Evolutionary conservation across 1,139 yeast species (phyloP).

Genomic region (Hemisphaericaspora xylofermentans): DNA sequence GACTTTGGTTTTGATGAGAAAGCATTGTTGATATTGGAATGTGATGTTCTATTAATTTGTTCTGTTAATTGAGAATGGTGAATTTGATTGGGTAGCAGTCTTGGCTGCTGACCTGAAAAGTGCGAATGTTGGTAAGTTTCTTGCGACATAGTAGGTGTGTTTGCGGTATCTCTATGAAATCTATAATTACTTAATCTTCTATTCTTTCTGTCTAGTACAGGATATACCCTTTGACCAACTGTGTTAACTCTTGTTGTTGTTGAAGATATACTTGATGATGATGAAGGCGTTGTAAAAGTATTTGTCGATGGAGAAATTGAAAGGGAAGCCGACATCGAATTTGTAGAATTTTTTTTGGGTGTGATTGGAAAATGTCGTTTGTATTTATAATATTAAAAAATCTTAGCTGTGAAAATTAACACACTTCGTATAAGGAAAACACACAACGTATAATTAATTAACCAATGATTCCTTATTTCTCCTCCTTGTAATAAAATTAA

Average conservation of each 20-base stretch:
- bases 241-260: not conserved
- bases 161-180: not conserved
- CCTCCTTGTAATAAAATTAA: too few species aligned
- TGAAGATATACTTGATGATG: not conserved
- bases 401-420: too few species aligned
- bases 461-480: too few species aligned
- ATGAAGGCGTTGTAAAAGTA: not conserved
- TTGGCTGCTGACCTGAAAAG: not conserved
- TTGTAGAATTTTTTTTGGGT: not conserved
- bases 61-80: constrained; percentile 8
- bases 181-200: not conserved
- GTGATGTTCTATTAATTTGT: constrained; percentile 6
- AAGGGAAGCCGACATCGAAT: too few species aligned
- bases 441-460: too few species aligned
- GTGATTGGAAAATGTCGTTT: too few species aligned
- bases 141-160: not conserved
- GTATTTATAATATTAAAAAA: too few species aligned
- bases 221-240: not conserved
- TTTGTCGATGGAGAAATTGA: too few species aligned
- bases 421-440: too few species aligned
- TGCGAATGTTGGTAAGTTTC: not conserved
- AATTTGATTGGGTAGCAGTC: not conserved
- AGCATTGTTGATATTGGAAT: not conserved
- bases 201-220: not conserved
- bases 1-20: not conserved